These are phyloP conservation scores for Pichia sp. DNA, from an alignment of 1,139 yeast species.

Conservation along the genomic window DNA sequence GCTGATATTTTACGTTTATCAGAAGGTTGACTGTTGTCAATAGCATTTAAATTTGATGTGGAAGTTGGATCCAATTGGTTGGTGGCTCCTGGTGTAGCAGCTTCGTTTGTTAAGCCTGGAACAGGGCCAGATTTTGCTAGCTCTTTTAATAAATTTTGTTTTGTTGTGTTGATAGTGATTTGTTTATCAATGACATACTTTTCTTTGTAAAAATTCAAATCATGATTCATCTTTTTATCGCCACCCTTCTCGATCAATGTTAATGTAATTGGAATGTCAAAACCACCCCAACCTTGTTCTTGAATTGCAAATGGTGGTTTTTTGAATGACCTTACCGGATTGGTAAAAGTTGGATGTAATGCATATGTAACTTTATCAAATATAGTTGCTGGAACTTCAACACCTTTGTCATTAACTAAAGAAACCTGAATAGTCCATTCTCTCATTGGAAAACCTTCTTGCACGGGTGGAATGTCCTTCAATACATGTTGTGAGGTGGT, in stretches of 20 bases:
- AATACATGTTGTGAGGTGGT: conserved; percentile 81
- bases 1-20: conserved; percentile 22
- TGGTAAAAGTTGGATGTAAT: conserved; percentile 89
- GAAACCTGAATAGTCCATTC: conserved; percentile 80
- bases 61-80: conserved; percentile 13
- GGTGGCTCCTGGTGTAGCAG: neutral
- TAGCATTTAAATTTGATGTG: conserved; percentile 19
- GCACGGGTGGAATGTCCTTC: conserved; percentile 79
- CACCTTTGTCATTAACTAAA: conserved; percentile 72
- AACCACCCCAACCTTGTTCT: conserved; percentile 99
- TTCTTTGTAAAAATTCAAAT: conserved; percentile 76
- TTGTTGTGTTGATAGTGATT: conserved; percentile 67
- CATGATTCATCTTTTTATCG: conserved; percentile 80
- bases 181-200: conserved; percentile 73
- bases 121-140: conserved; percentile 78
- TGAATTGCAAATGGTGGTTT: conserved; percentile 83
- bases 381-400: conserved; percentile 78
- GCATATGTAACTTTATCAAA: conserved; percentile 91
- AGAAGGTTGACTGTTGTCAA: neutral
- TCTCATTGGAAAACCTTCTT: conserved; percentile 92
- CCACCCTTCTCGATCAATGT: conserved; percentile 82
- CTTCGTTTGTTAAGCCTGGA: conserved; percentile 34
- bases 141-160: conserved; percentile 65
- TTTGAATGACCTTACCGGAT: conserved; percentile 76
- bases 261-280: conserved; percentile 76